Conservation (phyloP, 225 moss, liverwort and hornwort species). For the Pseudisothecium myosuroides region DNA sequence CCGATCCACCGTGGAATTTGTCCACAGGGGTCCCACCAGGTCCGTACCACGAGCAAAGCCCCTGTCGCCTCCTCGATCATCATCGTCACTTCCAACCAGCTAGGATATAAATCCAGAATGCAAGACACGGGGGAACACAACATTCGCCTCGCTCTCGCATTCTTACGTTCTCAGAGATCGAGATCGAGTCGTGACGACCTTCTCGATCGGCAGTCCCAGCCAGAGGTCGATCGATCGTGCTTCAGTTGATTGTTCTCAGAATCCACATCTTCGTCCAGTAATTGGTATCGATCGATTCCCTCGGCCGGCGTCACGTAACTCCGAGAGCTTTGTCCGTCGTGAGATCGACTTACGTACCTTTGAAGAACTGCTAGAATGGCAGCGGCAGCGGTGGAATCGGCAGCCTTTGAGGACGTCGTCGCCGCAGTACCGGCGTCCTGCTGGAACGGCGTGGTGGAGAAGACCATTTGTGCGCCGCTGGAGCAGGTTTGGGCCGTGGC, state of each 20-base stretch:
- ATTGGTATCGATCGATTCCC: neutral
- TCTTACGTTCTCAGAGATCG: neutral
- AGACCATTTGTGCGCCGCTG: slow-evolving; percentile 31
- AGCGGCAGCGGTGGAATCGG: neutral
- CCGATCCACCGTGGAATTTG: neutral
- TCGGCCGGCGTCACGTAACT: neutral
- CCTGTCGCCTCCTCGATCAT: neutral
- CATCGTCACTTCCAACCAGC: neutral
- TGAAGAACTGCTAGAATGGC: neutral
- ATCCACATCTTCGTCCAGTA: neutral
- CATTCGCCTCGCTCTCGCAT: neutral
- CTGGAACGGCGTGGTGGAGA: slow-evolving; percentile 51
- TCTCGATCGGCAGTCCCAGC: neutral
- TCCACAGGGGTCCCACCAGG: neutral
- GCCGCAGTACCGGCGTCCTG: neutral
- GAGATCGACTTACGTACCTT: neutral
- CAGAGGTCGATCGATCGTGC: neutral
- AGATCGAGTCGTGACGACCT: neutral
- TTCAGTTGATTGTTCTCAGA: neutral
- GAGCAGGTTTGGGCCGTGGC: slow-evolving; percentile 50
- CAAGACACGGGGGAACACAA: neutral
- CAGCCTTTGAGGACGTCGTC: neutral
- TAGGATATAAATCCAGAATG: neutral
- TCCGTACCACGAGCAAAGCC: neutral
- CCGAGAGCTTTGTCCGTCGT: neutral